A percentile compares a stretch with the other conserved stretches of the same genome.
These are phyloP conservation scores for Bipolaris oryzae DNA, from an alignment of 2,329 filamentous ascomycete species.

Conservation along the genomic window DNA sequence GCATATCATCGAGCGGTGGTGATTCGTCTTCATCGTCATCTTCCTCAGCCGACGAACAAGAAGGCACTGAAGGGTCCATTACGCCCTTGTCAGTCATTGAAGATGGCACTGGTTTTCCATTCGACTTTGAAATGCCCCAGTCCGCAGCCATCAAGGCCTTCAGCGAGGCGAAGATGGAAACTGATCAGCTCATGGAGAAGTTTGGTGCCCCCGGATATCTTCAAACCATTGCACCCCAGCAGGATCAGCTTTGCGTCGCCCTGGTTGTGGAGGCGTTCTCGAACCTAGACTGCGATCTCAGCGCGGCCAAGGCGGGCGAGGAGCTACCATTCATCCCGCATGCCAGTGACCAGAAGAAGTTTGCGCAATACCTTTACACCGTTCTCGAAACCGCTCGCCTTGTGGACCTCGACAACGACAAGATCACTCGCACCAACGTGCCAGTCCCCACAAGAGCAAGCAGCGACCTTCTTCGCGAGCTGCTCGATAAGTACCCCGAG, in stretches of 20 bases:
- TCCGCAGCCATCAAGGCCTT: neutral
- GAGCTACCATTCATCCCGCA: constrained; percentile 13
- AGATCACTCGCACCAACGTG: neutral
- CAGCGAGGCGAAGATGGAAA: neutral
- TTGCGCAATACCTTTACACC: constrained; percentile 24
- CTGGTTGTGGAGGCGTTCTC: constrained; percentile 38
- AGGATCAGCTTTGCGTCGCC: constrained; percentile 28
- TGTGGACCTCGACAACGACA: neutral
- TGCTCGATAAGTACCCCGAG: neutral
- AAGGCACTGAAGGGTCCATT: neutral
- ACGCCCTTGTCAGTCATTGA: neutral
- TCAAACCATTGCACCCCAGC: constrained; percentile 23
- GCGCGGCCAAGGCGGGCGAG: constrained; percentile 13
- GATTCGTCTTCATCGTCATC: neutral
- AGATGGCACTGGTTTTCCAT: neutral
- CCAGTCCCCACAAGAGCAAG: neutral
- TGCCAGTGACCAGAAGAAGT: constrained; percentile 13
- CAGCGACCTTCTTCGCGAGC: neutral
- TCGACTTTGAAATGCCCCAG: neutral
- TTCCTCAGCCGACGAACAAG: neutral
- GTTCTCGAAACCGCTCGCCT: constrained; percentile 22
- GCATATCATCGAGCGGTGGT: neutral
- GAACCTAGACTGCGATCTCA: constrained; percentile 23
- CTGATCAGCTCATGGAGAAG: neutral
- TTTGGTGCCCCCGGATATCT: neutral